Evolutionary conservation across 495 filamentous ascomycete species (phyloP), one percentile per base, ranked within the genome.

Genomic region (Talaromyces adpressus): DNA sequence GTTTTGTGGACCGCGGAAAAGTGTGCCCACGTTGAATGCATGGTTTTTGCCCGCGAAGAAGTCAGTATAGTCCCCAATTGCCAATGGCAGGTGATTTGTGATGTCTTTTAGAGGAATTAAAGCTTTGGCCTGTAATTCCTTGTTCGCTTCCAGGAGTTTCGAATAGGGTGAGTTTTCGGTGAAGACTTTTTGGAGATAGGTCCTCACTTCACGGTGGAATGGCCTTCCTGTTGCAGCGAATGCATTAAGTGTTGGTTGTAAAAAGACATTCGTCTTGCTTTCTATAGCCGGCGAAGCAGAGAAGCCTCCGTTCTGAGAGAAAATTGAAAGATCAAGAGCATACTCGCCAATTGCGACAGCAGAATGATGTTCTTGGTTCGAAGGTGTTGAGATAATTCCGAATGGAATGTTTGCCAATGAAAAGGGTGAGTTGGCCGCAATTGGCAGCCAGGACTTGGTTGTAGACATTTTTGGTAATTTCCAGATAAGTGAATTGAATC

Each of bases 1-100:
- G 63, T 91, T 89, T 39, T 86, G 80, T 0, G 85, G 82, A 0
- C 91, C 92, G n/a, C 93, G 87, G 79, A 97, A 94, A 61, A 97
- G 77, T 20, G 81, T 81, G 1, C 91, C 88, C 12, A 89, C 81
- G 64, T 90, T 89, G 77, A 85, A 89, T 39, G 93, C 93, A 74
- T 98, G 93, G 70, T 96, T 87, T 59, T 87, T 76, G 32, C 93
- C 93, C n/a, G 89, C 93, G 75, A 91, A 98, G 79, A 98, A 98
- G 75, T 98, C 93, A 11, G 93, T 95, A 75, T 98, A 98, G 71
- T 97, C 92, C 12, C 90, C 89, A 59, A 97, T 92, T 36, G 82
- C 79, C 85, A 98, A 87, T 3, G 93, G 93, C n/a, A 97, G 72
- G 64, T 96, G 90, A 71, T 84, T 89, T 59, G 75, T 82, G 22